Base-by-base conservation (phyloP, 495 filamentous ascomycete species). In the Ascodesmis nigricans region DNA sequence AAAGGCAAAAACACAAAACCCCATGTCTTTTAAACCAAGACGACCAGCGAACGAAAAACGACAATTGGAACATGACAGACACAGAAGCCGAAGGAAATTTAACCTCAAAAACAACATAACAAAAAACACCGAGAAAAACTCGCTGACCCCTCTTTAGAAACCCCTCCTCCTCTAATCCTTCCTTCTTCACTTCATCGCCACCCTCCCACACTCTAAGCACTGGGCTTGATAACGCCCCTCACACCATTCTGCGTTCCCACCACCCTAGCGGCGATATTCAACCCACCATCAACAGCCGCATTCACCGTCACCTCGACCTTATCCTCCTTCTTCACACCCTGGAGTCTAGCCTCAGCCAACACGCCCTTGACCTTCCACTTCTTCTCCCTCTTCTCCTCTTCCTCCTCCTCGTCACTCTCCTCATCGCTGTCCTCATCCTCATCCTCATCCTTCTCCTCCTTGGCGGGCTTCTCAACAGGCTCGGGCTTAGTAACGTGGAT, bases 301-400 rank as follows among this genome's bases (percentile, higher is more conserved):
- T 80, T 83, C 40, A 97, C 65, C 51, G 75, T 84, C 30, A 95
- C 71, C 65, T 95, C 87, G 41, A 95, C 71, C 62, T 87, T 92
- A 43, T 66, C 64, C 23, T 78, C 78, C 62, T 82, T 83, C 69
- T 78, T 80, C 36, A 82, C 69, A 38, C 63, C 77, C 56, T 65
- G 73, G 47, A 95, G 55, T 20, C 72, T 75, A 7, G 78, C 76
- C 61, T 97, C 87, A 29, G 81, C 83, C 31, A 97, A 67, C 32
- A 78, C 63, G 38, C 62, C 71, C 38, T 76, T 76, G 20, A 81
- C 68, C 61, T 84, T 90, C 77, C 81, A 91, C n/a, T 84, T 65
- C 61, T 82, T 77, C 57, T 87, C 78, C 39, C 79, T 65, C 45
- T 69, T 65, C 56, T 93, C 87, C 50, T 81, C 79, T 32, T 78